Evolutionary conservation across 2,329 filamentous ascomycete species (phyloP).

Genomic region (Aschersonia sp.): DNA sequence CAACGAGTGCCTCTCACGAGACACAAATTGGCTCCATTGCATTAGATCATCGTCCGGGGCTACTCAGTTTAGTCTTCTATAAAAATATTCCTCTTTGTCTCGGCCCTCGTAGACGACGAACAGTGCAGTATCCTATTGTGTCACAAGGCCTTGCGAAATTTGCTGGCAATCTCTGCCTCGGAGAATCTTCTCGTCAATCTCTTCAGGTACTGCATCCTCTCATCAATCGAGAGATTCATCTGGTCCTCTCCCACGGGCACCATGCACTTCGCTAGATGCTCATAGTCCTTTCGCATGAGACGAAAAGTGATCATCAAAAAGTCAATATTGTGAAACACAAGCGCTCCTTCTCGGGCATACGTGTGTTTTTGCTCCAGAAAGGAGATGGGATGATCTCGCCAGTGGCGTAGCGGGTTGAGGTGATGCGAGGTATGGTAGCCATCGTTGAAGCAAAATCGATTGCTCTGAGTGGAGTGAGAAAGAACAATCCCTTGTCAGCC

Average conservation of each 20-base stretch:
- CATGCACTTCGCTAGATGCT: constrained; percentile 50
- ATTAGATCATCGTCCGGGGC: no score
- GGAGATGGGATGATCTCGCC: constrained; percentile 63
- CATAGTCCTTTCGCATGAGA: constrained; percentile 57
- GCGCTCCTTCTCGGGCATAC: constrained; percentile 51
- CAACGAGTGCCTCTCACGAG: no score
- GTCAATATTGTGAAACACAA: constrained; percentile 72
- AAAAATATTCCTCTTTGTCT: no score
- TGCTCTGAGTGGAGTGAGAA: constrained; percentile 37
- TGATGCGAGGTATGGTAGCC: constrained; percentile 74
- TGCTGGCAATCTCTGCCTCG: constrained; percentile 46
- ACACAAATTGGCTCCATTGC: no score
- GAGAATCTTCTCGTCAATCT: constrained; percentile 51
- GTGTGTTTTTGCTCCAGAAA: constrained; percentile 55
- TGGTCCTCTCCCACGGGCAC: constrained; percentile 58
- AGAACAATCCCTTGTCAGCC: background rate
- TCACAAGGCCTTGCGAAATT: constrained; percentile 23
- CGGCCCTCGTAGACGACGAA: no score
- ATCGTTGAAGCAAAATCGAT: constrained; percentile 71
- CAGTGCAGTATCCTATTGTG: no score
- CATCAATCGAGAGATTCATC: constrained; percentile 47
- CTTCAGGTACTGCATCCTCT: constrained; percentile 47
- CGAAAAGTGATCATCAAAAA: constrained; percentile 62
- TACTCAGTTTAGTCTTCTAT: no score
- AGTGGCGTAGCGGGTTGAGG: constrained; percentile 63